Evolutionary conservation across 805 yeast species (phyloP).

Genomic region (Torulaspora indica): DNA sequence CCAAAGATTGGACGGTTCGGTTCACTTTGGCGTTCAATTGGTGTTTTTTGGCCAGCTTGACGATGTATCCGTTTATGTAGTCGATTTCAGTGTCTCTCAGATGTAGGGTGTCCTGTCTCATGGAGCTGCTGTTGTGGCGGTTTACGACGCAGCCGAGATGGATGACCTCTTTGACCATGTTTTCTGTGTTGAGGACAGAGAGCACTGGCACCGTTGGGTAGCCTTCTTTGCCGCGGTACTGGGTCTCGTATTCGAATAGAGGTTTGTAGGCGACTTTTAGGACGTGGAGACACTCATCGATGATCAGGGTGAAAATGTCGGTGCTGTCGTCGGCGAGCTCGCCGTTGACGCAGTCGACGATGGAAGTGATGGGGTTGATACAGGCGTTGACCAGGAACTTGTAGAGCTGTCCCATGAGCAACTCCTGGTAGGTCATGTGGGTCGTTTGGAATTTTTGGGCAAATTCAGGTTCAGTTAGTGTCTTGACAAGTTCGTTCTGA

Average conservation of each 20-base stretch:
- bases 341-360: slow-evolving; percentile 74
- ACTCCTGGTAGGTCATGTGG: slow-evolving; percentile 42
- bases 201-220: slow-evolving; percentile 32
- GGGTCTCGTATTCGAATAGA: slow-evolving; percentile 28
- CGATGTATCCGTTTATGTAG: slow-evolving; percentile 78
- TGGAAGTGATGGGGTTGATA: slow-evolving; percentile 77
- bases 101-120: slow-evolving; percentile 51
- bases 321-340: slow-evolving; percentile 53
- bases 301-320: slow-evolving; percentile 33
- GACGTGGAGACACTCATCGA: slow-evolving; percentile 35
- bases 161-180: slow-evolving; percentile 38
- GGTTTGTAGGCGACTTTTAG: slow-evolving; percentile 30
- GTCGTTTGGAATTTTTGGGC: slow-evolving; percentile 30
- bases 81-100: slow-evolving; percentile 68
- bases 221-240: slow-evolving; percentile 17
- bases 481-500: slow-evolving; percentile 29
- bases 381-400: slow-evolving; percentile 78
- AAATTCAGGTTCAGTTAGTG: slow-evolving; percentile 26
- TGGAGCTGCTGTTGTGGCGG: slow-evolving; percentile 49
- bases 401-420: slow-evolving; percentile 59
- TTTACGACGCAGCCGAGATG: slow-evolving; percentile 44
- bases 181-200: slow-evolving; percentile 30
- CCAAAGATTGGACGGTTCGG: slow-evolving; percentile 34
- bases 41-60: slow-evolving; percentile 46
- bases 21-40: slow-evolving; percentile 36